Base-by-base conservation (phyloP, 345 rosid genomes). In the Syzygium grande region DNA sequence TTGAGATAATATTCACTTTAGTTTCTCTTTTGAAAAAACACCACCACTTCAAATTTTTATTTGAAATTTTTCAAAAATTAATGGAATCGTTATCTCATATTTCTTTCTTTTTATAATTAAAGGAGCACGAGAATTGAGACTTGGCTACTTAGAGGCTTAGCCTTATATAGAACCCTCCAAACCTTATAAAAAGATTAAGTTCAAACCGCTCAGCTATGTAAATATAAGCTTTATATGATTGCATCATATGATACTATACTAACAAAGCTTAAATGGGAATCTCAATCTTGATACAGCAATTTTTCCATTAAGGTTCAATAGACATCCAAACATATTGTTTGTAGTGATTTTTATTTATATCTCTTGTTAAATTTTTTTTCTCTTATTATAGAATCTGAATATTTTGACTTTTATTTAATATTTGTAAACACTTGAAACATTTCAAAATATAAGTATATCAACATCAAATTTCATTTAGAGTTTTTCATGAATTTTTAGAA, bases 131-230 rank as follows among this genome's bases (percentile, higher is more conserved):
- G 2, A 25, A 58, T 23, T 5, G 68, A 5, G 16, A 59, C 9
- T 59, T 30, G 3, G 12, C 34, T 58, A 11, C 34, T 59, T 59
- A 56, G 46, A 56, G 30, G 9, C 6, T 4, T 56, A 25, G n/a
- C 16, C 68, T 27, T 59, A 12, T 0, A 5, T 27, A 12, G 16
- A 30, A 59, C 3, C 15, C 7, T 61, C 9, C 34, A n/a, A n/a
- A n/a, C 9, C 9, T 61, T 61, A 14, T 25, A 59, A 59, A 59
- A 30, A 0, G 0, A n/a, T 11, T 11, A 53, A 2, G 0, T n/a
- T n/a, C 34, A 4, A 0, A 27, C 0, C 1, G 0, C 11, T 11
- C 30, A 59, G 11, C 65, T 6, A 25, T 22, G 27, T 56, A 56
- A 56, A 56, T 56, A 21, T 22, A 56, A 56, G 27, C 27, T 27